phyloP scores from a whole-genome alignment of 768 basidiomycete genomes.

The Jaapia argillacea region DNA sequence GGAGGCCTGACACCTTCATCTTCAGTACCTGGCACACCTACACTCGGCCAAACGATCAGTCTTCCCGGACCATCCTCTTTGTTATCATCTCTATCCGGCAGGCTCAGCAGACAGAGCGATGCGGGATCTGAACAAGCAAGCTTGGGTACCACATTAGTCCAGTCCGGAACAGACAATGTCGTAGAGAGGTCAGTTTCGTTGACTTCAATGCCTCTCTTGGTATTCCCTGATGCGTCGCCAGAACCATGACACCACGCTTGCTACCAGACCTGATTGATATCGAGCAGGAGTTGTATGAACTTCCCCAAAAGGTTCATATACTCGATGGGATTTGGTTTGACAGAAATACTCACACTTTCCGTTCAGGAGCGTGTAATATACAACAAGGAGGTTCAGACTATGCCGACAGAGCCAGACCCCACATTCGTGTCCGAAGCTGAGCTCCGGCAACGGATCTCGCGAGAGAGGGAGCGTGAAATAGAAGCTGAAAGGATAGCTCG shows the following conservation, averaged over 20 bases:
- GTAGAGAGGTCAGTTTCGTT: conserved; percentile 48
- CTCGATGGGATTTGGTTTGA: not conserved
- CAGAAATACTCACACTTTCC: conserved; percentile 2
- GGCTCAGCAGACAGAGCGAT: conserved; percentile 66
- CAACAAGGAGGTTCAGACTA: conserved; percentile 81
- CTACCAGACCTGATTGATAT: conserved; percentile 80
- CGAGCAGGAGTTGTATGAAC: conserved; percentile 83
- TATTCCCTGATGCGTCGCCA: conserved; percentile 16
- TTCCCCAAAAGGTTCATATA: conserved; percentile 64
- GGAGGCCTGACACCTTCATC: conserved; percentile 60
- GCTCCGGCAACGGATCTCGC: conserved; percentile 56
- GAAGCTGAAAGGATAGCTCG: conserved; percentile 60
- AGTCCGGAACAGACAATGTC: conserved; percentile 53
- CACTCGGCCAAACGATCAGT: conserved; percentile 25
- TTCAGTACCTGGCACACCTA: conserved; percentile 65
- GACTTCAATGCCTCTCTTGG: not conserved
- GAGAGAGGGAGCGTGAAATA: conserved; percentile 49
- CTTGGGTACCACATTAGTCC: conserved; percentile 34
- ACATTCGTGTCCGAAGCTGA: conserved; percentile 55
- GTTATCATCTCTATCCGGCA: too few relatives aligned
- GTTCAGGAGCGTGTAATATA: conserved; percentile 68
- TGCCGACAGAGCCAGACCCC: conserved; percentile 47
- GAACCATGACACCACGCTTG: conserved; percentile 52
- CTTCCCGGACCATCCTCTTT: conserved; percentile 26
- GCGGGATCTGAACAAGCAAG: conserved; percentile 37